Percentiles rank a stretch among this genome's conserved stretches.
Conservation (phyloP, 169 alveolate species). For the Cryptosporidium tyzzeri region DNA sequence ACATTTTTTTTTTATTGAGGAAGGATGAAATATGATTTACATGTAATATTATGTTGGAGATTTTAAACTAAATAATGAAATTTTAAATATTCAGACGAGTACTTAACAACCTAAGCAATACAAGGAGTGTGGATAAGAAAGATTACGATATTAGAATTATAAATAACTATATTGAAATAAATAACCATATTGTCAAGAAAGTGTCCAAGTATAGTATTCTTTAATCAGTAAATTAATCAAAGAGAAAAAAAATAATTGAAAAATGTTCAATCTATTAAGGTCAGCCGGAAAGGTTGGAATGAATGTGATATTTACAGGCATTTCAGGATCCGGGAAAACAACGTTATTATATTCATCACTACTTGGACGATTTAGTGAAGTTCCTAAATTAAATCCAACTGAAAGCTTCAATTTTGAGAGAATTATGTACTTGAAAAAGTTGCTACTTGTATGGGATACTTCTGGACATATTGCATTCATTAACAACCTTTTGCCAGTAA, state of each 20-base stretch:
- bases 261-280: neutral
- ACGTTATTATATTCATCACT: constrained; percentile 45
- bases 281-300: neutral
- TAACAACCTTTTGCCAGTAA: constrained; percentile 42
- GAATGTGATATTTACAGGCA: constrained; percentile 46
- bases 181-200: too few relatives aligned
- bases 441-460: constrained; percentile 53
- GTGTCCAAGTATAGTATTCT: too few relatives aligned
- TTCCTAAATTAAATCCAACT: constrained; percentile 32
- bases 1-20: too few relatives aligned
- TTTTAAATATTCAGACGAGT: too few relatives aligned
- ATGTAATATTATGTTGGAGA: neutral
- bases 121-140: neutral
- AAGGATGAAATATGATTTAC: neutral
- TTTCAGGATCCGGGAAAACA: constrained; percentile 52
- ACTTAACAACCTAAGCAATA: too few relatives aligned
- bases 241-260: neutral
- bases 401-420: constrained; percentile 63
- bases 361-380: constrained; percentile 15
- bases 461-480: constrained; percentile 49
- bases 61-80: neutral
- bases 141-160: too few relatives aligned
- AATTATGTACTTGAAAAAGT: constrained; percentile 6
- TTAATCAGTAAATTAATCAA: neutral
- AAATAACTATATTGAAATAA: neutral